Evolutionary conservation across 2,329 filamentous ascomycete genomes (phyloP), one percentile per base, ranked within the genome.

Genomic region (Byssothecium circinans): DNA sequence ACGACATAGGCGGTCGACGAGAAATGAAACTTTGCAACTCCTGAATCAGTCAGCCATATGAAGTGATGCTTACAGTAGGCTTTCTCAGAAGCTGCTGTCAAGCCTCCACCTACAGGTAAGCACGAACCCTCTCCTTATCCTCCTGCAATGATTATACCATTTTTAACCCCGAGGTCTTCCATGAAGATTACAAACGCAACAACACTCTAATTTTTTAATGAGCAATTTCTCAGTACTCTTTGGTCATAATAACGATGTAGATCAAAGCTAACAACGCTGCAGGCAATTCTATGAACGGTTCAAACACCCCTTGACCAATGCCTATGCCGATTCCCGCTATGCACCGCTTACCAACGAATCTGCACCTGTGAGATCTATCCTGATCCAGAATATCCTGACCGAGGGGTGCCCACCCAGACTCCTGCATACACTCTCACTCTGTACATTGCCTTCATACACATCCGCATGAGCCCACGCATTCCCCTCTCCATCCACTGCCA

Each of bases 201-300:
- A 85, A 81, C 81, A 85, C 81, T 85, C 81, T 85, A 85, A 85
- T 85, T 85, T 85, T 85, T 85, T 84, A 71, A 80, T 84, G 82
- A 85, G 64, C 67, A 57, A 50, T 41, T 22, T 43, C 30, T 38
- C 50, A 20, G 41, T 27, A 20, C 6, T 29, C 12, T 50, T 49
- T 20, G 41, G 30, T 45, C 51, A 23, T 45, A 25, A 29, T 15
- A 17, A 27, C 10, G 33, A 19, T 46, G 23, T 6, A 19, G 17
- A 43, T 52, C 19, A 20, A 14, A 30, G 51, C 62, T 64, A 55
- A 64, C 59, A 48, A 35, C 40, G 44, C 29, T 44, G 47, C 49
- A 65, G 64, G 58, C 54, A 36, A 12, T 22, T 20, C 42, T 22
- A 32, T 23, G 8, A 7, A 18, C 20, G 14, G 19, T 30, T 18